These are phyloP conservation scores for Teratosphaeria pseudoeucalypti DNA, from an alignment of 2,329 filamentous ascomycete species.

Conservation along the genomic window DNA sequence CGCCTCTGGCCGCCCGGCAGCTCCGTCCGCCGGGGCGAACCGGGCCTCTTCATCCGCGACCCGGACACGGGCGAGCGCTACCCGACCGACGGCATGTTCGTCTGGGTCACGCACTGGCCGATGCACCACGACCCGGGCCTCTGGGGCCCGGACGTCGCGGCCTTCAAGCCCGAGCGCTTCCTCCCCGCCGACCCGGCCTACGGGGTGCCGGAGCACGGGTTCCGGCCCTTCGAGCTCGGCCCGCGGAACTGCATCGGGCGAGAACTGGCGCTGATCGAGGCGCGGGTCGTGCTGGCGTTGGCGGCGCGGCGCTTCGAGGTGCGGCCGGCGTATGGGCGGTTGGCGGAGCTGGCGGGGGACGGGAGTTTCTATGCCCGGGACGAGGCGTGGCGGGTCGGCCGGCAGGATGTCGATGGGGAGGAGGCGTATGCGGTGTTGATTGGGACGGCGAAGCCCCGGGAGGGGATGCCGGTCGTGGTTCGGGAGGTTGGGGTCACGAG, in stretches of 20 bases:
- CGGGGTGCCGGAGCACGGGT: constrained; percentile 26
- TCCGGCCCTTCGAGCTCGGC: constrained; percentile 46
- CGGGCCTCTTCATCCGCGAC: constrained; percentile 30
- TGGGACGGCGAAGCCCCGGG: constrained; percentile 24
- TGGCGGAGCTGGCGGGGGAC: constrained; percentile 23
- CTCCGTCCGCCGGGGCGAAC: constrained; percentile 26
- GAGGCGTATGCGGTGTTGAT: constrained; percentile 25
- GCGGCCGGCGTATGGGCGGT: constrained; percentile 27
- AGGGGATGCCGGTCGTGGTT: constrained; percentile 19
- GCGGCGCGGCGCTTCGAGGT: constrained; percentile 43
- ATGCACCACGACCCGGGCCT: constrained; percentile 20
- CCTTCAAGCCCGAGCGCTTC: constrained; percentile 3
- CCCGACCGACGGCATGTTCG: constrained; percentile 33
- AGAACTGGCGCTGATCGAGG: constrained; percentile 36
- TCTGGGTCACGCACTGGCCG: constrained; percentile 36
- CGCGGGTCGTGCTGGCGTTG: constrained; percentile 35
- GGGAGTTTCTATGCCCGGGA: constrained; percentile 20
- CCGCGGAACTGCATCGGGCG: constrained; percentile 47
- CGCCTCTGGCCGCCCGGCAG: constrained; percentile 40
- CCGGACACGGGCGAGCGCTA: constrained; percentile 32
- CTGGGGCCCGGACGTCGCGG: constrained; percentile 7
- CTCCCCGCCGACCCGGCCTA: constrained; percentile 14
- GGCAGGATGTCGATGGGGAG: constrained; percentile 11
- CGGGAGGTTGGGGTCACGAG: neutral
- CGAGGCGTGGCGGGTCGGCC: neutral